Conservation (phyloP, 2,329 filamentous ascomycete species). For the Penicillium nordicum region DNA sequence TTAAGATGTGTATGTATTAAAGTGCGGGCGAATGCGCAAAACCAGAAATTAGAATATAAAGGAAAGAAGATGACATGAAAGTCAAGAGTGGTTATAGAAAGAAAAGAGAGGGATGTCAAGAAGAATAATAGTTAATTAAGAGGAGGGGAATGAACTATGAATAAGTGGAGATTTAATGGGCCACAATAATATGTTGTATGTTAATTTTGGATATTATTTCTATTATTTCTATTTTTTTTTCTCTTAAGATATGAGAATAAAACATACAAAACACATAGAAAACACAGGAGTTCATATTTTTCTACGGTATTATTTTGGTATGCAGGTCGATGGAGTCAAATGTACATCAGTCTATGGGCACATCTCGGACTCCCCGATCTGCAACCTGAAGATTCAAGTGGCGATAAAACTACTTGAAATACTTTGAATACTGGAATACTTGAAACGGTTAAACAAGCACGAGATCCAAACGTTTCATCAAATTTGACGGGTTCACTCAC, state of each 20-base stretch:
- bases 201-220: slow-evolving; percentile 2
- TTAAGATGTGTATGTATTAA: slow-evolving; percentile 29
- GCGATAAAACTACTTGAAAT: slow-evolving; percentile 4
- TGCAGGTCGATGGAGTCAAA: slow-evolving; percentile 9
- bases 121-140: slow-evolving; percentile 10
- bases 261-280: neutral
- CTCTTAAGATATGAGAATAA: neutral
- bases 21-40: slow-evolving; percentile 37
- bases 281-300: neutral
- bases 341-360: too few species aligned
- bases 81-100: slow-evolving; percentile 16
- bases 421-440: neutral
- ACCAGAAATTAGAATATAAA: slow-evolving; percentile 28
- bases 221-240: neutral
- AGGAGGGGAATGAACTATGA: slow-evolving; percentile 10
- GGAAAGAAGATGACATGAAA: slow-evolving; percentile 22
- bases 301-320: slow-evolving; percentile 7
- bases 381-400: slow-evolving; percentile 9
- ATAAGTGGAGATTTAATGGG: slow-evolving; percentile 15
- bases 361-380: slow-evolving; percentile 21
- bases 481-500: slow-evolving; percentile 8
- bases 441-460: slow-evolving; percentile 11
- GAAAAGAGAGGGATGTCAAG: slow-evolving; percentile 6
- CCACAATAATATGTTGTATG: slow-evolving; percentile 13
- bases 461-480: slow-evolving; percentile 15